Evolutionary conservation across 2,329 filamentous ascomycete genomes (phyloP).

Genomic region (Lachnellula arida): DNA sequence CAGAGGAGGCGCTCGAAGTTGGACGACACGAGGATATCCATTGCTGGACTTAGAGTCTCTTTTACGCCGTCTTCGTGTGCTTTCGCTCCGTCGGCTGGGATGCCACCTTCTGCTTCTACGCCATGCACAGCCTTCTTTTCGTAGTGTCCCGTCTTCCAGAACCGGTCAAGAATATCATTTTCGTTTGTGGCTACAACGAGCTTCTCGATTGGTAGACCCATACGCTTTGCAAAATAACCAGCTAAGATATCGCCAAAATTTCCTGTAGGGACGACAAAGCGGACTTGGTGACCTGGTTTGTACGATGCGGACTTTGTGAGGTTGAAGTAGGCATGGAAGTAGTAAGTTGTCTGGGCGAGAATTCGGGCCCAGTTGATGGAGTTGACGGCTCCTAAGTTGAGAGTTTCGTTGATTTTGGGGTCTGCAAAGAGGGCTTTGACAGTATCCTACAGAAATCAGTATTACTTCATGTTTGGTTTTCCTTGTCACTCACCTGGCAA

Average conservation of each 20-base stretch:
- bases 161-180: constrained; percentile 94
- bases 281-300: constrained; percentile 62
- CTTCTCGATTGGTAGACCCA: constrained; percentile 85
- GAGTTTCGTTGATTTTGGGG: constrained; percentile 71
- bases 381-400: constrained; percentile 90
- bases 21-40: constrained; percentile 95
- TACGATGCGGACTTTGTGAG: constrained; percentile 60
- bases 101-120: constrained; percentile 49
- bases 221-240: constrained; percentile 85
- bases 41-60: constrained; percentile 89
- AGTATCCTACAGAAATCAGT: constrained; percentile 57
- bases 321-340: constrained; percentile 90
- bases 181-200: constrained; percentile 93
- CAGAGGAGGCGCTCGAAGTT: constrained; percentile 96
- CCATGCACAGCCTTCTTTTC: constrained; percentile 72
- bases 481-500: constrained; percentile 62
- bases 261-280: constrained; percentile 88
- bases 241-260: constrained; percentile 96
- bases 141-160: constrained; percentile 87
- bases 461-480: neutral
- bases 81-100: constrained; percentile 52
- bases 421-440: constrained; percentile 92
- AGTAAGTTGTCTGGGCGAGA: constrained; percentile 94
- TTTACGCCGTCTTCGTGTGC: constrained; percentile 70
- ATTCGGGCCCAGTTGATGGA: constrained; percentile 97